These are phyloP conservation scores for Neofusicoccum sp. DNA, from an alignment of 2,329 filamentous ascomycete genomes.

Conservation along the genomic window DNA sequence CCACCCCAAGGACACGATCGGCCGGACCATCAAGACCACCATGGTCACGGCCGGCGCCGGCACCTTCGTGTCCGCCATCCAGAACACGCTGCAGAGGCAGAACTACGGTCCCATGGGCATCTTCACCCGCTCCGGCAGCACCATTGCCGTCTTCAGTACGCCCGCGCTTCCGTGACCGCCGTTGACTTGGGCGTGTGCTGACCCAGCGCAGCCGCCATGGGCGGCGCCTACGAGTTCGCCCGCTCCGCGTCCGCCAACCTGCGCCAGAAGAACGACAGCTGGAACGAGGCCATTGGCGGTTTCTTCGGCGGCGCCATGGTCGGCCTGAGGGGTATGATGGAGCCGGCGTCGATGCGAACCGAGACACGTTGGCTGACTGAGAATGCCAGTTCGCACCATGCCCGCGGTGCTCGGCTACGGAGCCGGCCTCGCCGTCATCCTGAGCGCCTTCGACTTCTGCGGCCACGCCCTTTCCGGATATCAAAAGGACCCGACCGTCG, in stretches of 20 bases:
- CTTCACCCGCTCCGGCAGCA: conserved; percentile 74
- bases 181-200: conserved; percentile 27
- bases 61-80: conserved; percentile 70
- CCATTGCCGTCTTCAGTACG: conserved; percentile 67
- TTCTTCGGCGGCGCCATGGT: conserved; percentile 72
- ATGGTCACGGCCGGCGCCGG: conserved; percentile 66
- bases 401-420: conserved; percentile 70
- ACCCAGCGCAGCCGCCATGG: conserved; percentile 60
- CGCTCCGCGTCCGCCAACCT: conserved; percentile 77
- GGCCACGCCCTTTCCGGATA: conserved; percentile 60
- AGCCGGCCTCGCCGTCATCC: conserved; percentile 54
- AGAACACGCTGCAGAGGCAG: conserved; percentile 80
- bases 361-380: background rate
- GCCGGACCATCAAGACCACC: conserved; percentile 62
- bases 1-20: conserved; percentile 73
- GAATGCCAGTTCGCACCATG: conserved; percentile 58
- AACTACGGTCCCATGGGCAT: conserved; percentile 80
- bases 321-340: conserved; percentile 66
- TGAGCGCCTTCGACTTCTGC: conserved; percentile 67
- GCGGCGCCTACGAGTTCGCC: conserved; percentile 75
- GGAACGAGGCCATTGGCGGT: conserved; percentile 72
- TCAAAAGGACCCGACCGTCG: conserved; percentile 56
- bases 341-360: background rate
- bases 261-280: conserved; percentile 76
- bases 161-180: background rate